These are phyloP conservation scores for Sugiyamaella grinbergsii DNA, from an alignment of 1,139 yeast genomes.

Conservation along the genomic window DNA sequence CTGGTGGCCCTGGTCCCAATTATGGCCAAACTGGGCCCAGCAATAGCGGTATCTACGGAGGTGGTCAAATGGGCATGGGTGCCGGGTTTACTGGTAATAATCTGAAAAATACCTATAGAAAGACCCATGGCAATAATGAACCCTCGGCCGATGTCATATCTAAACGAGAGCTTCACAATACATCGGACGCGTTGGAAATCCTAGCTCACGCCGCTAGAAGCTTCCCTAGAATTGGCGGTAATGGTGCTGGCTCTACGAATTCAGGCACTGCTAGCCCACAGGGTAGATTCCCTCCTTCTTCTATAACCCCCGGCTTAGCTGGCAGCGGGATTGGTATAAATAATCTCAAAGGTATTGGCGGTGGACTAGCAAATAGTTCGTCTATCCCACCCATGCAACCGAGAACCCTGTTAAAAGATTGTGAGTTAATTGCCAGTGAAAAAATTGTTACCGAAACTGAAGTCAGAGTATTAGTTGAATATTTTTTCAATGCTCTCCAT, in stretches of 20 bases:
- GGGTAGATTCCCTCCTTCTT: conserved; percentile 21
- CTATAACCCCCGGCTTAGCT: conserved; percentile 13
- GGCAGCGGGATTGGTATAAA: conserved; percentile 16
- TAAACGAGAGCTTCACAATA: conserved; percentile 47
- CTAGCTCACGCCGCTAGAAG: conserved; percentile 53
- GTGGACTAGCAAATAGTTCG: not conserved
- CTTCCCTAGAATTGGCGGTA: conserved; percentile 33
- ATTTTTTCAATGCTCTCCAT: conserved; percentile 77
- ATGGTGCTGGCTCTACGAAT: conserved; percentile 35
- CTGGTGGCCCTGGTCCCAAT: not conserved
- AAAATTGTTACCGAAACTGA: conserved; percentile 68
- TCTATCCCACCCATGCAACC: conserved; percentile 36
- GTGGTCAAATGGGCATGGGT: too few relatives aligned
- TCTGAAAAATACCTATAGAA: too few relatives aligned
- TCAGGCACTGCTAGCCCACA: conserved; percentile 16
- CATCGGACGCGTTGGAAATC: conserved; percentile 62
- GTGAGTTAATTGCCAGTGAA: conserved; percentile 65
- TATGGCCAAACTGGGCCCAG: not conserved
- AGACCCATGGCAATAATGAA: not conserved
- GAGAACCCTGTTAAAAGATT: conserved; percentile 54
- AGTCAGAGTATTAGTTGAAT: conserved; percentile 61
- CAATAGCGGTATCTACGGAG: too few relatives aligned
- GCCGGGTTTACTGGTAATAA: too few relatives aligned
- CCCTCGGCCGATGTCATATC: conserved; percentile 31
- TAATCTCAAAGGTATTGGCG: not conserved